Evolutionary conservation across 805 yeast species (phyloP), one percentile per base, ranked within the genome.

Genomic region (Zygosaccharomyces gambellarensis): DNA sequence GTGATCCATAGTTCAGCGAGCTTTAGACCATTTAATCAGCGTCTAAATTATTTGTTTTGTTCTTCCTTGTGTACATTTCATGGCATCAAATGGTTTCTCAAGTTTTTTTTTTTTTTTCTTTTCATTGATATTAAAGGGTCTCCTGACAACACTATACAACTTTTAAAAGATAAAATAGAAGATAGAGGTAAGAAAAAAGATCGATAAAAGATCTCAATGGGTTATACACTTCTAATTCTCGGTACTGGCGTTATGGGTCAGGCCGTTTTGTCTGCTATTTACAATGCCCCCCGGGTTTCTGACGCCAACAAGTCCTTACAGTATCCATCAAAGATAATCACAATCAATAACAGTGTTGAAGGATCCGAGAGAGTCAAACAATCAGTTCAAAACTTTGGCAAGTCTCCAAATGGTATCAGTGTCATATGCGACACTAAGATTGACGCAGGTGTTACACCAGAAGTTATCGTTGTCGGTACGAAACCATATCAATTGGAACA

Each of bases 191-290:
- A 27, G 14, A 36, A 21, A 22, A 38, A 21, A 23, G 4, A 17
- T n/a, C 9, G 31, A 25, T 9, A 11, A 25, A 32, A 38, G 29
- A 11, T 23, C 5, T 23, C 27, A 10, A 62, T 61, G 67, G 59
- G 60, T 40, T 80, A 79, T 71, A 84, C 88, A 3, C 71, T 92
- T 46, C 78, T 90, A 14, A 82, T 94, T 28, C 75, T 94, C 47
- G 99, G 97, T 31, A 82, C 96, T 61, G 99, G 99, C 52, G 90
- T 87, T 48, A 87, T 94, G 89, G 98, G 98, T 51, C 85, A 92
- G 14, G 97, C 98, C 9, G 87, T 94, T 42, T 77, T 88, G 29
- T 76, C 87, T 10, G 96, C 98, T 9, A 65, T 67, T 36, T 63
- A 62, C 52, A 60, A 59, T 29, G 70, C 70, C 4, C 67, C 66